Conservation (phyloP, 2,329 filamentous ascomycete species). For the Curvularia sp. region DNA sequence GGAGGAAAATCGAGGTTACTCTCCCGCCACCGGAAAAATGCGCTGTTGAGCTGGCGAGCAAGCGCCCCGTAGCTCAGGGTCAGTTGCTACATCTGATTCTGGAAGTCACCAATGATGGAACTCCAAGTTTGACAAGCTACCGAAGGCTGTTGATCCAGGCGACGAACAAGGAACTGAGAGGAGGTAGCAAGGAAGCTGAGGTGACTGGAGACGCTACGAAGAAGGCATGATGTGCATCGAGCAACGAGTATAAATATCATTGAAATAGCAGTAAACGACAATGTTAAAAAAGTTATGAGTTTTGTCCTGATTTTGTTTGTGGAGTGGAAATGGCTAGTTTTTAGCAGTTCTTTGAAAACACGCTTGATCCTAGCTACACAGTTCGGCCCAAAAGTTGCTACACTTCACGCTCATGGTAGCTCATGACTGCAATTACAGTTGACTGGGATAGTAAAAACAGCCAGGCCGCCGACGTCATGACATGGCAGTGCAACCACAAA, state of each 20-base stretch:
- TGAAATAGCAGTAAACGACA: neutral
- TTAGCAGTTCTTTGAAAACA: neutral
- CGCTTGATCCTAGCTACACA: neutral
- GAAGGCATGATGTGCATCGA: conserved; percentile 2
- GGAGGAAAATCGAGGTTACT: conserved; percentile 46
- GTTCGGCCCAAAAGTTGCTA: neutral
- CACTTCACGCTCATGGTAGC: neutral
- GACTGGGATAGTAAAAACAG: neutral
- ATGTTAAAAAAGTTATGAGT: neutral
- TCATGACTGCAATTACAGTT: neutral
- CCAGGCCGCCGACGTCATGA: conserved; percentile 13
- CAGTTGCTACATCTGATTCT: conserved; percentile 59
- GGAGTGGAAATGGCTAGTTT: neutral
- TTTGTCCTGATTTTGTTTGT: neutral
- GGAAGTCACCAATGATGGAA: conserved; percentile 56
- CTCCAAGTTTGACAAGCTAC: conserved; percentile 57
- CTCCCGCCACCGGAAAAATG: conserved; percentile 54
- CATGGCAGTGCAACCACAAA: neutral
- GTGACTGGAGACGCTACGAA: conserved; percentile 2
- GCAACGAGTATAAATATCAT: neutral
- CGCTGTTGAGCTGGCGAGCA: conserved; percentile 49
- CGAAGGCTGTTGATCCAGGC: conserved; percentile 53
- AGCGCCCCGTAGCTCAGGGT: conserved; percentile 50
- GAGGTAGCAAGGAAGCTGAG: conserved; percentile 20
- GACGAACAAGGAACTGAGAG: conserved; percentile 43